These are phyloP conservation scores for Tuber aestivum DNA, from an alignment of 495 filamentous ascomycete genomes.

Conservation along the genomic window DNA sequence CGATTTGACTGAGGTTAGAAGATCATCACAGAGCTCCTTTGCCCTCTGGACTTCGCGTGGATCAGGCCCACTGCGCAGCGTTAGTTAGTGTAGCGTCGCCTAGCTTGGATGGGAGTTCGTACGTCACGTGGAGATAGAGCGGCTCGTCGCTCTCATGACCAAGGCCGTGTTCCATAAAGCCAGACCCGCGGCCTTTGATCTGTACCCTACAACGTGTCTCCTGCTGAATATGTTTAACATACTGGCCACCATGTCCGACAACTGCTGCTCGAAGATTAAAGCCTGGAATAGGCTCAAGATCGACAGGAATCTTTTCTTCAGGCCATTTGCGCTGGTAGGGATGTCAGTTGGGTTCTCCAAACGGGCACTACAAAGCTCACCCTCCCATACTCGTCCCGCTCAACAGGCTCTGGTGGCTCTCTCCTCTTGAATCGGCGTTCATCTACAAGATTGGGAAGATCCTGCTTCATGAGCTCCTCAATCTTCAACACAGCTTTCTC, in stretches of 20 bases:
- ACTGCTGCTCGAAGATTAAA: constrained; percentile 95
- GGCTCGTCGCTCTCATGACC: constrained; percentile 83
- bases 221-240: constrained; percentile 95
- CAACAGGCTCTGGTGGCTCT: constrained; percentile 73
- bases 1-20: constrained; percentile 73
- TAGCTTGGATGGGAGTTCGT: constrained; percentile 43
- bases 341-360: constrained; percentile 35
- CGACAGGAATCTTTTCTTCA: constrained; percentile 84
- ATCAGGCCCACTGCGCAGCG: constrained; percentile 67
- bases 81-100: constrained; percentile 46
- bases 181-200: constrained; percentile 95
- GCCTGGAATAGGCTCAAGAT: constrained; percentile 83
- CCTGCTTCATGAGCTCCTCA: constrained; percentile 91
- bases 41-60: constrained; percentile 76
- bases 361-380: constrained; percentile 51
- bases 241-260: constrained; percentile 83
- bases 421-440: constrained; percentile 87
- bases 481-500: constrained; percentile 80
- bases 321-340: constrained; percentile 88
- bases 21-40: constrained; percentile 79
- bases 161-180: constrained; percentile 80
- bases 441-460: constrained; percentile 89
- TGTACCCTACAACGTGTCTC: constrained; percentile 92
- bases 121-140: constrained; percentile 96
- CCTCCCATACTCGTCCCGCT: constrained; percentile 88